Base-by-base conservation (phyloP, 805 yeast genomes). In the Candida suzukii region DNA sequence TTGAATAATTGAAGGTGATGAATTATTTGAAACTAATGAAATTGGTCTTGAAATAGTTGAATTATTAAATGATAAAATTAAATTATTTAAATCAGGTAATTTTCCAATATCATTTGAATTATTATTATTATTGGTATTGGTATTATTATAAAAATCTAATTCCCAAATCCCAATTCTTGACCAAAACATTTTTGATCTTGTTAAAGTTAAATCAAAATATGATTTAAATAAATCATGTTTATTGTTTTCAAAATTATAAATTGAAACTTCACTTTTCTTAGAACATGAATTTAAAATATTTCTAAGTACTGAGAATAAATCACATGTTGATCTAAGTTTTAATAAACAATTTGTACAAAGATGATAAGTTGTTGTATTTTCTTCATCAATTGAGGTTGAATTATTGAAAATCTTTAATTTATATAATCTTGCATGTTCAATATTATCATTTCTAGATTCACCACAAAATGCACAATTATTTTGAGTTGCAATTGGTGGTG, bases 391-490 rank as follows among this genome's bases (percentile, higher is more conserved):
- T 33, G 35, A 20, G 16, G 6, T 18, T 26, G 32, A 13, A 55
- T 38, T 28, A 49, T 29, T 22, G 43, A 36, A 61, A 40, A 74
- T 64, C 47, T 78, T 80, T 54, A 90, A 64, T 41, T 74, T 73
- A 57, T 88, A 85, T 47, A 87, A 62, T 47, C 98, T 74, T 2
- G 91, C 82, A 60, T 86, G 88, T 49, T 82, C 84, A 45, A 85
- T 67, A 41, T 76, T 71, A 52, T 80, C 87, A 53, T 74, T 72
- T 45, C 95, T 71, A 12, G 63, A 56, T 59, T 90, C 97, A 6
- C 90, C 91, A 66, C 98, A 91, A 34, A 91, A 67, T 4, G 88
- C 70, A 63, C 98, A 91, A 5, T 88, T 78, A 2, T 78, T 77
- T 39, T 72, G 69, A 19, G 84, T 74, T 0, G 95, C 95, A 16